A percentile compares a stretch with the other conserved stretches of the same genome.
Evolutionary conservation across 2,329 filamentous ascomycete species (phyloP).

Genomic region (Fusarium sp.): DNA sequence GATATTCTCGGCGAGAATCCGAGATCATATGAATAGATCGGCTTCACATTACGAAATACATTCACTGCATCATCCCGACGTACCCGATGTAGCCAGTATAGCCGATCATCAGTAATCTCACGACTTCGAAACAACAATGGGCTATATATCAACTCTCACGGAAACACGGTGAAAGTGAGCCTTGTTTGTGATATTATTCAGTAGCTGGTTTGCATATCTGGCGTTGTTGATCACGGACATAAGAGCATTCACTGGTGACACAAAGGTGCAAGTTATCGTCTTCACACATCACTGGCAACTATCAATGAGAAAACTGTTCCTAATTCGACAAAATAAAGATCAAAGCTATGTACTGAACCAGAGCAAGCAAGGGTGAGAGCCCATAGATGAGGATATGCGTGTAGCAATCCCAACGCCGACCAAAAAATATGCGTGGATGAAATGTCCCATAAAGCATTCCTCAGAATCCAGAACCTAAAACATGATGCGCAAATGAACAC

Average conservation of each 20-base stretch:
- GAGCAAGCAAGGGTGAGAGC: accelerated
- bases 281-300: neutral
- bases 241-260: neutral
- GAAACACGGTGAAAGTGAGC: neutral
- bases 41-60: neutral
- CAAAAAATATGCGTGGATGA: neutral
- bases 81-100: conserved; percentile 23
- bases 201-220: neutral
- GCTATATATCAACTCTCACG: neutral
- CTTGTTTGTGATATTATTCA: neutral
- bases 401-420: neutral
- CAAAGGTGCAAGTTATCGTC: neutral
- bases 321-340: neutral
- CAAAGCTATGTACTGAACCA: neutral
- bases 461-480: neutral
- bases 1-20: conserved; percentile 1
- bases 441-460: neutral
- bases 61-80: neutral
- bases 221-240: neutral
- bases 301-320: neutral
- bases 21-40: neutral
- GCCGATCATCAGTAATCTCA: neutral
- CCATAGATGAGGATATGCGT: neutral
- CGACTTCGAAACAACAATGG: neutral
- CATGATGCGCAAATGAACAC: neutral